Evolutionary conservation across 495 filamentous ascomycete genomes (phyloP).

Genomic region (Bombardia bombarda): DNA sequence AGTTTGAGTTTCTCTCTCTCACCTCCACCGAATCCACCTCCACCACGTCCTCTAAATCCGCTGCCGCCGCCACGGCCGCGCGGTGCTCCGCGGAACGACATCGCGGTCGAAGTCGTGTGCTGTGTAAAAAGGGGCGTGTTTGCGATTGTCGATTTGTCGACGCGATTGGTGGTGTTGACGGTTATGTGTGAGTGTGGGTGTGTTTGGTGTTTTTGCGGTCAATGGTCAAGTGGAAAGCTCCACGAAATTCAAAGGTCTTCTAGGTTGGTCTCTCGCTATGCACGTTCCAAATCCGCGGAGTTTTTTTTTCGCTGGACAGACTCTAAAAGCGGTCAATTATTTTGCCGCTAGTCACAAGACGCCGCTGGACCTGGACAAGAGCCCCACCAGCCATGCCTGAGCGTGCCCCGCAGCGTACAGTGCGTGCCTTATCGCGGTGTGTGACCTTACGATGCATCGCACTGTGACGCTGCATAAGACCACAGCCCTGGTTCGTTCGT

Average conservation of each 20-base stretch:
- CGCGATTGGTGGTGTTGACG: background rate
- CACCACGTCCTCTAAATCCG: constrained; percentile 14
- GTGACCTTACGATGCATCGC: background rate
- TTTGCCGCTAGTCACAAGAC: constrained; percentile 9
- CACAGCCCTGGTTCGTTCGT: too few species aligned
- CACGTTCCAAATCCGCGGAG: background rate
- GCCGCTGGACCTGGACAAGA: too few species aligned
- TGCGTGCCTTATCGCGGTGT: background rate
- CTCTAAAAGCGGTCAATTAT: constrained; percentile 8
- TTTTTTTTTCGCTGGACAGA: constrained; percentile 7
- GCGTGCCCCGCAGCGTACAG: too few species aligned
- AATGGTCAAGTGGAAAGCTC: too few species aligned
- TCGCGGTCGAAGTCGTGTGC: constrained; percentile 2
- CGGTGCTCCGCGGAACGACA: constrained; percentile 26
- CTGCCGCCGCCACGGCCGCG: constrained; percentile 21
- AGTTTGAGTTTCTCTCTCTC: too few species aligned
- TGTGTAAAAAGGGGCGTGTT: background rate
- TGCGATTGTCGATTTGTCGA: background rate
- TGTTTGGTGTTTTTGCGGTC: background rate
- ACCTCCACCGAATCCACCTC: constrained; percentile 16
- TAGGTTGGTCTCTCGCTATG: too few species aligned
- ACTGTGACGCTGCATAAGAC: background rate
- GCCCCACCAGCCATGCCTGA: too few species aligned
- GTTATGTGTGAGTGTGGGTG: background rate
- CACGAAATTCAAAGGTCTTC: too few species aligned